These are phyloP conservation scores for Corylus americana DNA, from an alignment of 306 rosid genomes.

Conservation along the genomic window DNA sequence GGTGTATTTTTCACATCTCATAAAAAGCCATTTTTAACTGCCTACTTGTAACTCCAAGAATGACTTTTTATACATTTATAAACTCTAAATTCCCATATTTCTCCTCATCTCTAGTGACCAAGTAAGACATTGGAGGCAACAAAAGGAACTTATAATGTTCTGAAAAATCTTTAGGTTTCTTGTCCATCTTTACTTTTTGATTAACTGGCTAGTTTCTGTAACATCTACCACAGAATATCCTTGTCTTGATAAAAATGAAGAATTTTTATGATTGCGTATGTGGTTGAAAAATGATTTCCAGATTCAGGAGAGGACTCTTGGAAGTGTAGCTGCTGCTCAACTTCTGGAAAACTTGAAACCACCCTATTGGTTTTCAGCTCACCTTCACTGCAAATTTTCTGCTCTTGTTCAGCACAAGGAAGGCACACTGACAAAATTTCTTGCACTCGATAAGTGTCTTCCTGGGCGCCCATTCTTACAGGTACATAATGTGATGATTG, in stretches of 20 bases:
- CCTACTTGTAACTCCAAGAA: neutral
- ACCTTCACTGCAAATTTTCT: constrained; percentile 91
- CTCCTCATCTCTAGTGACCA: neutral
- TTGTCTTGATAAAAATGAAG: neutral
- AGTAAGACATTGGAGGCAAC: neutral
- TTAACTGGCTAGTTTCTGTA: neutral
- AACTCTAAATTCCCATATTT: neutral
- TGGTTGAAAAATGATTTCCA: constrained; percentile 31
- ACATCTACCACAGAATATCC: neutral
- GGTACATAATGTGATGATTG: constrained; percentile 41
- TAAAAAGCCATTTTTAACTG: too few relatives aligned
- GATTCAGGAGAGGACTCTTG: constrained; percentile 79
- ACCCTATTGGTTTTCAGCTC: constrained; percentile 91
- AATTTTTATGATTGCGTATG: neutral
- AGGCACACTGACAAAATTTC: constrained; percentile 84
- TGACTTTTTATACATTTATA: neutral
- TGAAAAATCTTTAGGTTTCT: neutral
- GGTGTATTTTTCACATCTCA: neutral
- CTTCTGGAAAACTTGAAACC: constrained; percentile 87
- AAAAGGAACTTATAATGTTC: neutral
- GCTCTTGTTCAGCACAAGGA: constrained; percentile 95
- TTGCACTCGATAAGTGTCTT: constrained; percentile 93
- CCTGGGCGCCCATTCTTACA: constrained; percentile 78
- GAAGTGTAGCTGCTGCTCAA: constrained; percentile 79
- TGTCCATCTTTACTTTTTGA: neutral